Conservation (phyloP, 2,329 filamentous ascomycete species). For the Colletotrichum noveboracense region DNA sequence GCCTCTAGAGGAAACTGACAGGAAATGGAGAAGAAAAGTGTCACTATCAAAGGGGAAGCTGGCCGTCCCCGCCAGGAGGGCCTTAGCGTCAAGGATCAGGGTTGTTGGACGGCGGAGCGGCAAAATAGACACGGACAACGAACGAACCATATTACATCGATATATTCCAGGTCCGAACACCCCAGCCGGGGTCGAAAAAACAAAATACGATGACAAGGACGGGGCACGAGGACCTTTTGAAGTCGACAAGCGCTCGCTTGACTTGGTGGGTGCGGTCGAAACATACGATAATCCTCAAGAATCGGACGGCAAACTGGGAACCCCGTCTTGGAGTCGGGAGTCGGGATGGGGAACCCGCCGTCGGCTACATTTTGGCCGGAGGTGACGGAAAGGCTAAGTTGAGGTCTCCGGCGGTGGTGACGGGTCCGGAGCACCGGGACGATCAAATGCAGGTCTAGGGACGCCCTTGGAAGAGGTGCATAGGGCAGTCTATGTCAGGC, state of each 20-base stretch:
- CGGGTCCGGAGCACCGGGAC: conserved; percentile 8
- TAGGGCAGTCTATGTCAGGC: not conserved
- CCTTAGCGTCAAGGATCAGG: conserved; percentile 6
- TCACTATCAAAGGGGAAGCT: not conserved
- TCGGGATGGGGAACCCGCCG: not conserved
- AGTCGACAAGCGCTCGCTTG: not conserved
- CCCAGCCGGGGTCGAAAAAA: not conserved
- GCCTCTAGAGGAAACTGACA: not conserved
- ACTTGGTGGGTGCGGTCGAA: not conserved
- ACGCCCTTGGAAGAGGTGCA: conserved; percentile 4
- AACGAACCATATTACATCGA: not conserved
- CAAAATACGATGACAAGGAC: not conserved
- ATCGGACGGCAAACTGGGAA: not conserved
- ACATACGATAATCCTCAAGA: conserved; percentile 1
- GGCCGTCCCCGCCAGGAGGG: not conserved
- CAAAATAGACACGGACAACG: not conserved
- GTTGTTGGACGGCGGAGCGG: not conserved
- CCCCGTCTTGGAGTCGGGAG: not conserved
- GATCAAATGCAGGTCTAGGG: conserved; percentile 12
- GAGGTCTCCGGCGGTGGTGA: not conserved
- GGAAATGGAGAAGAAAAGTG: not conserved
- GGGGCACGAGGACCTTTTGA: not conserved
- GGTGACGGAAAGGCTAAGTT: not conserved
- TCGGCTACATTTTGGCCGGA: not conserved
- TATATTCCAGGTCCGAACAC: not conserved